A percentile compares a stretch with the other conserved stretches of the same genome.
Evolutionary conservation across 2,329 filamentous ascomycete genomes (phyloP).

Genomic region (Calonectria crousiana): DNA sequence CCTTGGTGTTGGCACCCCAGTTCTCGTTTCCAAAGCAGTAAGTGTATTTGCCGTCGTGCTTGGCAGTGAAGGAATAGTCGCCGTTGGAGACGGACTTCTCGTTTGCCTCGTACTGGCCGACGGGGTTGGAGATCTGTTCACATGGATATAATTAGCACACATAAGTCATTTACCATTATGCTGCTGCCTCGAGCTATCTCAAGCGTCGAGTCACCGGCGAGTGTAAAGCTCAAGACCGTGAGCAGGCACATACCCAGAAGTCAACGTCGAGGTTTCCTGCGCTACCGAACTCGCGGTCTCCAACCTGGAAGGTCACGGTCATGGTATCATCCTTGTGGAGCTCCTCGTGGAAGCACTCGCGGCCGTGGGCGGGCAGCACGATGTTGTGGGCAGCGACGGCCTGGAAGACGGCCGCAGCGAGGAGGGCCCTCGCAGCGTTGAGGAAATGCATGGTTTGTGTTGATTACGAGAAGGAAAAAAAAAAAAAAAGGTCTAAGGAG

Average conservation of each 20-base stretch:
- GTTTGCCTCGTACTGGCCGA: conserved; percentile 80
- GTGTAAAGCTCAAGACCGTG: background rate
- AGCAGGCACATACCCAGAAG: conserved; percentile 82
- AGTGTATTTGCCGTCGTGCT: conserved; percentile 86
- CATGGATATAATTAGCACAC: conserved; percentile 28
- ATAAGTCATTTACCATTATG: background rate
- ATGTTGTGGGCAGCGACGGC: conserved; percentile 91
- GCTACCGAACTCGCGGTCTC: conserved; percentile 94
- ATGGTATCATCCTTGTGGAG: conserved; percentile 96
- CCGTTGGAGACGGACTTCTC: conserved; percentile 87
- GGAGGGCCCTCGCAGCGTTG: conserved; percentile 56
- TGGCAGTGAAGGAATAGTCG: conserved; percentile 91
- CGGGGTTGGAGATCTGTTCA: conserved; percentile 80
- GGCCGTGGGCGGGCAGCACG: conserved; percentile 89
- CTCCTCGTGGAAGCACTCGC: conserved; percentile 97
- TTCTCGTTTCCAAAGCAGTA: conserved; percentile 99
- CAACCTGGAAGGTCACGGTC: conserved; percentile 98
- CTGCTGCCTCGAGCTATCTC: conserved; percentile 22
- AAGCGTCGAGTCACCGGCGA: background rate
- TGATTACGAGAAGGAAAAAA: background rate
- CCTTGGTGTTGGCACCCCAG: conserved; percentile 96
- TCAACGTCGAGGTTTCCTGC: conserved; percentile 96
- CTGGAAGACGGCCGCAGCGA: conserved; percentile 60
- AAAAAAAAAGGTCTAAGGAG: conserved; percentile 6
- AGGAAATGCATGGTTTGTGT: conserved; percentile 45